phyloP scores from a whole-genome alignment of 306 rosid species.

The Vigna radiata region DNA sequence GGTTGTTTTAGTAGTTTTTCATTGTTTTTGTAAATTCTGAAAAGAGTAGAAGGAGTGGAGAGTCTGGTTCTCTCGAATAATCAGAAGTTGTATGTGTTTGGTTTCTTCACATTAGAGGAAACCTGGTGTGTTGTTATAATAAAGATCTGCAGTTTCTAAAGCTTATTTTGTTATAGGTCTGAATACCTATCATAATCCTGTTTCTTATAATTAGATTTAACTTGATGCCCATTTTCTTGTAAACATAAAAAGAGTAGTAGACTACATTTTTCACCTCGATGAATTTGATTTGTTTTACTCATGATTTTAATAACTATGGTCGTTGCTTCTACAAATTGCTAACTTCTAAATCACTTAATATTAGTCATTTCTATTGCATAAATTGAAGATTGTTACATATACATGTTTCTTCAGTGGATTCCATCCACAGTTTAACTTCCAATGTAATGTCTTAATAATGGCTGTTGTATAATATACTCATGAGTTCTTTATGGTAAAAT shows the following conservation, averaged over 20 bases:
- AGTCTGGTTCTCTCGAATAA: too few relatives aligned
- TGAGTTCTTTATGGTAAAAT: slow-evolving; percentile 35
- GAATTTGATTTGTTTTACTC: not conserved
- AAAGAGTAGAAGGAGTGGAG: too few relatives aligned
- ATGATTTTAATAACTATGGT: not conserved
- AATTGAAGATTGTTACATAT: not conserved
- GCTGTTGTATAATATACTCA: not conserved
- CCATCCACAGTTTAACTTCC: slow-evolving; percentile 17
- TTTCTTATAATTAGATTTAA: slow-evolving; percentile 3
- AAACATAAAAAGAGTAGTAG: not conserved
- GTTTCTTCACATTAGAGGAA: too few relatives aligned
- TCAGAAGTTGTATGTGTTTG: too few relatives aligned
- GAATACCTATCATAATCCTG: not conserved
- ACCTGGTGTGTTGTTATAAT: too few relatives aligned
- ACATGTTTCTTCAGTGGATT: slow-evolving; percentile 26
- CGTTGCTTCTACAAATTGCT: not conserved
- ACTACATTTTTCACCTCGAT: not conserved
- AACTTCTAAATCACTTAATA: not conserved
- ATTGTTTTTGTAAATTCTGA: too few relatives aligned
- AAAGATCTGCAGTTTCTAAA: too few relatives aligned
- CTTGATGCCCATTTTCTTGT: slow-evolving; percentile 17
- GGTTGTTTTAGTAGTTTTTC: too few relatives aligned
- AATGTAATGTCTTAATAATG: not conserved
- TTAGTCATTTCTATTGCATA: not conserved
- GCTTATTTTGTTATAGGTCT: too few relatives aligned